These are phyloP conservation scores for Tetrahymena malaccensis DNA, from an alignment of 73 alveolate genomes.

Conservation along the genomic window DNA sequence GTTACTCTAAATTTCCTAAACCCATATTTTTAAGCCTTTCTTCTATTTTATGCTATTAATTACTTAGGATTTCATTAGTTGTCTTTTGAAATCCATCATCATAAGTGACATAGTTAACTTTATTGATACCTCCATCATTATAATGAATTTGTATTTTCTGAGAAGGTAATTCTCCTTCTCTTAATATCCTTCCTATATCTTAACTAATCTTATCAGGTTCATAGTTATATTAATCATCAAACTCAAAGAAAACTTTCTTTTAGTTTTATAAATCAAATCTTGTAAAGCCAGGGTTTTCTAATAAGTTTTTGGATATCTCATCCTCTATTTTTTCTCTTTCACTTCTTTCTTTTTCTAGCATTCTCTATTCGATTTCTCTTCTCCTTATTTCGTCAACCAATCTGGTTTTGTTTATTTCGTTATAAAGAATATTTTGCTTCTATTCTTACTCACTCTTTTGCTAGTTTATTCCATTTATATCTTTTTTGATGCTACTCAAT, in stretches of 20 bases:
- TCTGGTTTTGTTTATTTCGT: background rate
- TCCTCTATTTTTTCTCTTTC: background rate
- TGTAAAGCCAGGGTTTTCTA: background rate
- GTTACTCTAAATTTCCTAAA: background rate
- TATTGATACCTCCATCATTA: background rate
- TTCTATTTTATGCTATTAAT: background rate
- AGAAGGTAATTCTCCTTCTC: background rate
- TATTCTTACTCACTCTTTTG: background rate
- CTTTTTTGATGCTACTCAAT: background rate
- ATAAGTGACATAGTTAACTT: background rate
- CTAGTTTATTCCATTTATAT: background rate
- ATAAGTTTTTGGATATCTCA: background rate
- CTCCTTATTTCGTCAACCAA: background rate
- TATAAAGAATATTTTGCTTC: background rate
- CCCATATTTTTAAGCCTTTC: background rate
- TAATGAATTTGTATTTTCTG: background rate
- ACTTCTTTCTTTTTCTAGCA: background rate
- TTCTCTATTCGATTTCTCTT: background rate
- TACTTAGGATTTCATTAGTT: background rate
- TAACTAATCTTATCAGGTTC: background rate
- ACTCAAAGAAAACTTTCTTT: background rate
- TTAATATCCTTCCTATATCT: background rate
- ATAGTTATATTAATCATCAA: background rate
- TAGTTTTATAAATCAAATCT: background rate
- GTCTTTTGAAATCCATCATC: background rate